A percentile compares a stretch with the other conserved stretches of the same genome.
phyloP scores from a whole-genome alignment of 352 stramenopile genomes.

The Pythium grandisporangium region DNA sequence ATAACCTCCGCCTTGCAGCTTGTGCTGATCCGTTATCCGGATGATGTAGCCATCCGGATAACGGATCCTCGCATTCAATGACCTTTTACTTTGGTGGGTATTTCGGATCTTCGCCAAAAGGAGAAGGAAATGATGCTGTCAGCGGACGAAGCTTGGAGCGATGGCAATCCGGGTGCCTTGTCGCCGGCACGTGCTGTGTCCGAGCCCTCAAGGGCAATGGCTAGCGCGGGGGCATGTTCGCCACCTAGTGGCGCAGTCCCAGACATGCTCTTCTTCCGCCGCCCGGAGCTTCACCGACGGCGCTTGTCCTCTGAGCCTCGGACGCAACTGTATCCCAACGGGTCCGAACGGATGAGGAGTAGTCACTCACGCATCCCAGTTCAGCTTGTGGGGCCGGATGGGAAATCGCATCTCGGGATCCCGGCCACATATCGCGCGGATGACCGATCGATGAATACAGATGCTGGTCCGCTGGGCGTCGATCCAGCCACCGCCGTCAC shows the following conservation, averaged over 20 bases:
- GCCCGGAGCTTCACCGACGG: slow-evolving; percentile 31
- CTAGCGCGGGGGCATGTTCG: too few species aligned
- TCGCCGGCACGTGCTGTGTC: not conserved
- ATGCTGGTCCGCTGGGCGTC: too few species aligned
- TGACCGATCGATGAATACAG: not conserved
- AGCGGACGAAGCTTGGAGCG: too few species aligned
- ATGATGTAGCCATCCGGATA: too few species aligned
- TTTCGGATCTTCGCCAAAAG: too few species aligned
- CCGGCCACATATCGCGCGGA: slow-evolving; percentile 1
- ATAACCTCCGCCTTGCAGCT: too few species aligned
- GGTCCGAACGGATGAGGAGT: slow-evolving; percentile 1
- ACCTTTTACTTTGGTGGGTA: too few species aligned
- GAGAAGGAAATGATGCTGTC: too few species aligned
- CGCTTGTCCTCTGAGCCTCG: slow-evolving; percentile 32
- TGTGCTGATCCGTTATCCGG: too few species aligned
- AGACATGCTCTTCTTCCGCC: slow-evolving; percentile 36
- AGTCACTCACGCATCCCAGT: slow-evolving; percentile 14
- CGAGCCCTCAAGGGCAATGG: not conserved
- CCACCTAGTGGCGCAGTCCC: slow-evolving; percentile 8
- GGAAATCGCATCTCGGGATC: slow-evolving; percentile 30
- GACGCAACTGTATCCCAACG: slow-evolving; percentile 5
- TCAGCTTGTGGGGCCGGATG: slow-evolving; percentile 38
- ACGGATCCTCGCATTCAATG: too few species aligned
- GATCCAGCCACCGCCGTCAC: too few species aligned
- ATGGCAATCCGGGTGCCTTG: not conserved